Percentiles rank a stretch among this genome's conserved stretches.
Evolutionary conservation across 768 basidiomycete genomes (phyloP).

Genomic region (Obba rivulosa): DNA sequence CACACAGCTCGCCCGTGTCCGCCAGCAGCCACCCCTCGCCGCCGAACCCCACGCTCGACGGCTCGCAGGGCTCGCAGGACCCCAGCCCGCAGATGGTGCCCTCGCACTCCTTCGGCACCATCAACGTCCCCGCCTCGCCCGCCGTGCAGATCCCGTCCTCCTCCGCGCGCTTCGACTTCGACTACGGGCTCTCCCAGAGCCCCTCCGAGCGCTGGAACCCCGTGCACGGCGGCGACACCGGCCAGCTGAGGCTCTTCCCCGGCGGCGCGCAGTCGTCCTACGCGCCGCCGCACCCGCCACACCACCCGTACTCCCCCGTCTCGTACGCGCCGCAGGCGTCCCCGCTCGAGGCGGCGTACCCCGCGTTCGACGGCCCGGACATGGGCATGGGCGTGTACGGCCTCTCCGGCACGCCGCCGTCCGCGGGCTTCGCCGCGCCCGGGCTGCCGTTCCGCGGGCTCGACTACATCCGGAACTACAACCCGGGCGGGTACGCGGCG

Average conservation of each 20-base stretch:
- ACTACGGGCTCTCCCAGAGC: conserved; percentile 38
- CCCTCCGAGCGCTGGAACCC: conserved; percentile 17
- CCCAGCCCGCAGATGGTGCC: conserved; percentile 49
- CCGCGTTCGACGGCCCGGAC: background rate
- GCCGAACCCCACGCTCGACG: conserved; percentile 34
- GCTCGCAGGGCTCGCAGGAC: conserved; percentile 45
- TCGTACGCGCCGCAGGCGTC: background rate
- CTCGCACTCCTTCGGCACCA: conserved; percentile 30
- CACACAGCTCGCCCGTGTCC: conserved; percentile 74
- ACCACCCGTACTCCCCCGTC: background rate
- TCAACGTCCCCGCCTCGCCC: conserved; percentile 38
- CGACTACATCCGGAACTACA: conserved; percentile 79
- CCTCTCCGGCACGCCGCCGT: conserved; percentile 30
- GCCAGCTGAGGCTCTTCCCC: conserved; percentile 20
- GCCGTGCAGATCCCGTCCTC: conserved; percentile 40
- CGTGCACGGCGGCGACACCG: conserved; percentile 9
- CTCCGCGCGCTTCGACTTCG: conserved; percentile 39
- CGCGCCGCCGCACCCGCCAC: background rate
- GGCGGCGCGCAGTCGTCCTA: conserved; percentile 10
- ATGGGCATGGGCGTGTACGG: conserved; percentile 7
- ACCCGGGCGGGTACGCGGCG: conserved; percentile 24
- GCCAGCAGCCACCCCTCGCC: conserved; percentile 65
- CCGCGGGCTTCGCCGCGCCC: conserved; percentile 50
- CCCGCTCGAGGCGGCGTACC: background rate
- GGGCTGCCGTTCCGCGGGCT: conserved; percentile 83